Percentiles rank a stretch among this genome's conserved stretches.
Conservation (phyloP, 2,329 filamentous ascomycete genomes). For the Meredithiella fracta region DNA sequence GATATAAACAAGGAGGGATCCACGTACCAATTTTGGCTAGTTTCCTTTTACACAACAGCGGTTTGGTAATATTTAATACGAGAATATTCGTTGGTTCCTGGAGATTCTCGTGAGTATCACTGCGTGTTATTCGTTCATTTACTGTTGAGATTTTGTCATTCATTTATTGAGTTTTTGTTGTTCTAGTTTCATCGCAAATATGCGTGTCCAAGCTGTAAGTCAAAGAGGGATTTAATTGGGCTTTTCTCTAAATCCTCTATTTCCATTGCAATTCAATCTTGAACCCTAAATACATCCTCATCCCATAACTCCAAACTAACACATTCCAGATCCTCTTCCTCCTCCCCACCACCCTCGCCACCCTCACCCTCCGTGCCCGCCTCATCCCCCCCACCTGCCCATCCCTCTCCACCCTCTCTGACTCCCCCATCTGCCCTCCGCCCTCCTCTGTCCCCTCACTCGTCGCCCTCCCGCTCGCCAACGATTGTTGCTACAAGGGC, state of each 20-base stretch:
- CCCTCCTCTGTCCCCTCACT: neutral
- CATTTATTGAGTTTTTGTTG: neutral
- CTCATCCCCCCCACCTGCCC: neutral
- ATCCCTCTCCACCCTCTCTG: no score
- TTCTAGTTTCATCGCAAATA: neutral
- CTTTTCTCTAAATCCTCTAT: no score
- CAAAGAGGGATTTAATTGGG: no score
- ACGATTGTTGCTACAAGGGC: conserved; percentile 9
- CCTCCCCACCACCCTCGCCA: neutral
- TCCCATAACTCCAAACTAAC: neutral
- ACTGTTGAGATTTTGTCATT: neutral
- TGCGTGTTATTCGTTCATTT: neutral
- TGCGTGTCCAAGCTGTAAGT: neutral
- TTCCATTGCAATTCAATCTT: neutral
- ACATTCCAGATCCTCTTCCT: neutral
- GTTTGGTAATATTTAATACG: no score
- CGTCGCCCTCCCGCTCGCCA: neutral
- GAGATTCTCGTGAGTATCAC: no score
- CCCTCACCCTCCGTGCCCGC: neutral
- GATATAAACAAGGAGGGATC: neutral
- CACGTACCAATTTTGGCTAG: neutral
- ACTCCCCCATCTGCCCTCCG: neutral
- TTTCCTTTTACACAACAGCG: neutral
- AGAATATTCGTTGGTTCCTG: neutral
- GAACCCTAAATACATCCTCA: neutral